Evolutionary conservation across 2,329 filamentous ascomycete genomes (phyloP).

Genomic region (Pseudogymnoascus sp.): DNA sequence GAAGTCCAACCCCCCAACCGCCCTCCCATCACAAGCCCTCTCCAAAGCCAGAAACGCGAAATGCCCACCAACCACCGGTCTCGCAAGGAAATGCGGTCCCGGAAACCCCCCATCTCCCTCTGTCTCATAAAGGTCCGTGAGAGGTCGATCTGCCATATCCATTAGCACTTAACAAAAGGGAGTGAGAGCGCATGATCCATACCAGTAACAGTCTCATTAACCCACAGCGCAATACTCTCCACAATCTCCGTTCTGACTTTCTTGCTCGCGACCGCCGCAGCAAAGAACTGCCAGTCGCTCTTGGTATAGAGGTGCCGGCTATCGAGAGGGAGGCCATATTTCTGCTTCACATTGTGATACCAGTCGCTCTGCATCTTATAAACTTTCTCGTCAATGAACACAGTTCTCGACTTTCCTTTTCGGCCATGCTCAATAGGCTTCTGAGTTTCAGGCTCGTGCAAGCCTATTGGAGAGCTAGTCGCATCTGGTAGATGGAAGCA

Average conservation of each 20-base stretch:
- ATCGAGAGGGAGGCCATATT: slow-evolving; percentile 76
- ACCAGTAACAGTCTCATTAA: slow-evolving; percentile 71
- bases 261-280: slow-evolving; percentile 66
- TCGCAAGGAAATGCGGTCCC: slow-evolving; percentile 66
- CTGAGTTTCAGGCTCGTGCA: slow-evolving; percentile 20
- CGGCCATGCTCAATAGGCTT: slow-evolving; percentile 16
- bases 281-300: slow-evolving; percentile 87
- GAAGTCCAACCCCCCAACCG: slow-evolving; percentile 47
- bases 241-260: slow-evolving; percentile 63
- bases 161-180: slow-evolving; percentile 13
- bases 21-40: slow-evolving; percentile 65
- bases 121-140: slow-evolving; percentile 77
- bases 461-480: background rate
- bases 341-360: slow-evolving; percentile 72
- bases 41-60: slow-evolving; percentile 80
- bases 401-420: slow-evolving; percentile 27
- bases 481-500: slow-evolving; percentile 57
- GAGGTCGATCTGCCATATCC: slow-evolving; percentile 49
- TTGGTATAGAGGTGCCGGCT: slow-evolving; percentile 78
- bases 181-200: slow-evolving; percentile 20
- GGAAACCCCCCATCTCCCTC: slow-evolving; percentile 70
- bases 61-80: slow-evolving; percentile 77
- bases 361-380: slow-evolving; percentile 74
- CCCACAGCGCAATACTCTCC: slow-evolving; percentile 65
- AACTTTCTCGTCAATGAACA: slow-evolving; percentile 65